Base-by-base conservation (phyloP, 441 rosid species). In the Gossypium armourianum region DNA sequence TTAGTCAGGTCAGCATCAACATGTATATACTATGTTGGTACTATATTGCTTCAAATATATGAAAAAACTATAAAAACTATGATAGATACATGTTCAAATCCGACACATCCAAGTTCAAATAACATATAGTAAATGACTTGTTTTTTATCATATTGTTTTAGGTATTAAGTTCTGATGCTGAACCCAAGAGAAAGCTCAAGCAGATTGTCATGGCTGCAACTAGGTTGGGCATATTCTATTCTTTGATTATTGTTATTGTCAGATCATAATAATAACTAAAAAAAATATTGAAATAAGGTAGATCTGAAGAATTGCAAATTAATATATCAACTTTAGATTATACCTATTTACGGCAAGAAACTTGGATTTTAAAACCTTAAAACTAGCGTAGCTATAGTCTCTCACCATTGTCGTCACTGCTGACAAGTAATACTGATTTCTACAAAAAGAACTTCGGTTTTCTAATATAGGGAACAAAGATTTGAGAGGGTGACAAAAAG, bases 171-270 rank as follows among this genome's bases (percentile, higher is more conserved):
- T 81, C 88, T 8, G 99, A 87, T 71, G 86, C 78, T 10, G 95
- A 89, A 76, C 90, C 97, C 16, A 94, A 86, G 82, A 88, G 78
- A 84, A 94, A 85, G 82, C 89, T 94, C 69, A 92, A 86, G 79
- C 87, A 87, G 78, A 88, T 94, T 76, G 88, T 92, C 76, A 90
- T 94, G 93, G 92, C 92, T 13, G 99, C 97, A 73, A 90, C 99
- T 0, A 87, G 97, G 99, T 66, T 90, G 32, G 15, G 28, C 19
- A 53, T 5, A 1, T 6, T 6, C 23, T 12, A 53, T 2, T 55
- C 17, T n/a, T 50, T 50, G 7, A 50, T 50, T 50, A 50, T 4
- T 50, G 55, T 50, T 50, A 50, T 50, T 50, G 7, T 4, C 20
- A 4, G 55, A 50, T 15, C 19, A 50, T 13, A 50, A 50, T 17